These are phyloP conservation scores for Lunularia cruciata DNA, from an alignment of 225 moss, liverwort and hornwort species.

Conservation along the genomic window DNA sequence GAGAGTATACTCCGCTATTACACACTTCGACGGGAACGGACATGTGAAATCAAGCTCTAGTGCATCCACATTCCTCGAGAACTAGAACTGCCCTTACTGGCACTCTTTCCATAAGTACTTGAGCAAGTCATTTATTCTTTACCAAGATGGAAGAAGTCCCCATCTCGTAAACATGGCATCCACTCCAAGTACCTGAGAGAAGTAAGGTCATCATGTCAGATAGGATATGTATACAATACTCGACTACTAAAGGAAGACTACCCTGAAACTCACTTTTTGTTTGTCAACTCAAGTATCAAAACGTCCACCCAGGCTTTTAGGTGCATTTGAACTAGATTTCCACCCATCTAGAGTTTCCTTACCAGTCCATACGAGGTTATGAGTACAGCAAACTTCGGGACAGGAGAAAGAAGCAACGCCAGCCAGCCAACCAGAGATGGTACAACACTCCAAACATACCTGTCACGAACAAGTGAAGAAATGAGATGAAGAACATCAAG, in stretches of 20 bases:
- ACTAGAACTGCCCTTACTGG: too few species aligned
- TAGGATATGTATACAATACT: not conserved
- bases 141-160: conserved; percentile 81
- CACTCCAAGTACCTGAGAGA: conserved; percentile 65
- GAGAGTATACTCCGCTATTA: too few species aligned
- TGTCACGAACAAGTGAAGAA: conserved; percentile 24
- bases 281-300: too few species aligned
- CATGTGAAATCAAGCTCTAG: too few species aligned
- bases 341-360: not conserved
- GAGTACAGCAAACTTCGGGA: conserved; percentile 70
- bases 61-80: too few species aligned
- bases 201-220: not conserved
- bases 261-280: too few species aligned
- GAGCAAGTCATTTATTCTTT: too few species aligned
- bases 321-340: not conserved
- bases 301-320: too few species aligned
- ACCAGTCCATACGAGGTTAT: conserved; percentile 77
- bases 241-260: too few species aligned
- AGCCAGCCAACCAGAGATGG: conserved; percentile 85
- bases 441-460: conserved; percentile 88
- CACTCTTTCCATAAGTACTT: too few species aligned
- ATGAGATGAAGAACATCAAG: not conserved
- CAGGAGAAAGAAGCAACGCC: conserved; percentile 72
- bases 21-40: too few species aligned
- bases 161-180: conserved; percentile 72